Evolutionary conservation across 352 stramenopile genomes (phyloP).

Genomic region (Pythium apleroticum): DNA sequence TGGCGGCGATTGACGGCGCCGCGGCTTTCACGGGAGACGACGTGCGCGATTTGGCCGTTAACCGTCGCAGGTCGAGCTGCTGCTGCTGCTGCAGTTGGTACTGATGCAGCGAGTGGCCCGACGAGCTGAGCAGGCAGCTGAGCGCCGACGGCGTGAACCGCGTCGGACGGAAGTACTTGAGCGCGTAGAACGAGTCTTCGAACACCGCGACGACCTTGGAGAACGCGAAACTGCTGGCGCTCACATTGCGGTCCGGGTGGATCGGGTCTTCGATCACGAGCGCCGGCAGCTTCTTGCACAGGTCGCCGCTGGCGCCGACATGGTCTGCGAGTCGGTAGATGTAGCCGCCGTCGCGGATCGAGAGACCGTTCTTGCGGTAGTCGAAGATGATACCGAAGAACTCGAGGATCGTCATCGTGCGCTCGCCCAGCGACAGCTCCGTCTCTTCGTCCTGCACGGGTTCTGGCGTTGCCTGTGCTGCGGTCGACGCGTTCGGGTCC

Average conservation of each 20-base stretch:
- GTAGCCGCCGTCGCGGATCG: constrained; percentile 83
- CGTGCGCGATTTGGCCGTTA: constrained; percentile 1
- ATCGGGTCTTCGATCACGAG: constrained; percentile 91
- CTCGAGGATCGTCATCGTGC: constrained; percentile 79
- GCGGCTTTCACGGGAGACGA: constrained; percentile 1
- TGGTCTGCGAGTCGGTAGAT: constrained; percentile 78
- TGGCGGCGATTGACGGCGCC: constrained; percentile 23
- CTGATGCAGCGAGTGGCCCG: constrained; percentile 45
- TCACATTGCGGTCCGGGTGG: constrained; percentile 84
- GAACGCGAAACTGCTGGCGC: constrained; percentile 85
- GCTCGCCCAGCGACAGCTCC: constrained; percentile 55
- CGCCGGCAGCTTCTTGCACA: constrained; percentile 50
- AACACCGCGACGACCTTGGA: constrained; percentile 83
- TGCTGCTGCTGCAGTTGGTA: constrained; percentile 16
- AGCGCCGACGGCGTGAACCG: constrained; percentile 77
- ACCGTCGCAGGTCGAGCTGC: constrained; percentile 15
- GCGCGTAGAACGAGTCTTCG: constrained; percentile 83
- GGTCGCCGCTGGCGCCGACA: constrained; percentile 32
- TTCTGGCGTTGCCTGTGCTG: background rate
- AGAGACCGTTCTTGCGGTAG: constrained; percentile 81
- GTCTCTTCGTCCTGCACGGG: constrained; percentile 15
- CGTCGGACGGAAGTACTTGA: constrained; percentile 80
- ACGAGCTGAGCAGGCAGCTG: constrained; percentile 75
- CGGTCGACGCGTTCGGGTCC: background rate
- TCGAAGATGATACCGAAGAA: constrained; percentile 88